Base-by-base conservation (phyloP, 1,139 yeast species). In the Tardiomyces blankii region DNA sequence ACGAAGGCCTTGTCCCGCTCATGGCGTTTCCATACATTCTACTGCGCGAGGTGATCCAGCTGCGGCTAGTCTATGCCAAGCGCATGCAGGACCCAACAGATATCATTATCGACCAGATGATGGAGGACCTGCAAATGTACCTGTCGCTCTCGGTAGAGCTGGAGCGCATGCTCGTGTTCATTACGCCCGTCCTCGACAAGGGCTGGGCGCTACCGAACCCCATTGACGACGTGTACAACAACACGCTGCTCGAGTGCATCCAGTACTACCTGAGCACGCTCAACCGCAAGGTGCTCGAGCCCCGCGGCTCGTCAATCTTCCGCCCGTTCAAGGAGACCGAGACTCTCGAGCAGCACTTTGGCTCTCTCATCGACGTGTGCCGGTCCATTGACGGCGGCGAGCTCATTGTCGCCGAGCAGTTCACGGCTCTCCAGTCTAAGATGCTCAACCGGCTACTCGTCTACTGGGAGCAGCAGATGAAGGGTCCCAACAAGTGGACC, bases 101-200 rank as follows among this genome's bases (percentile, higher is more conserved):
- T 77, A 84, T 88, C 89, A 86, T 89, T 82, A 86, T 91, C 53
- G 97, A 91, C 63, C 96, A 89, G 65, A 84, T 87, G 77, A 77
- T 91, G 53, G 91, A 80, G 42, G 96, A 88, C 62, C 82, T 89
- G 59, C 81, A 82, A 52, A 74, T 82, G 1, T 87, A 87, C 60
- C 76, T 89, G 45, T 74, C 78, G 41, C 70, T 88, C 42, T 72
- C 86, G 21, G 85, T 80, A 51, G 78, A 88, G 41, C 82, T 87
- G 60, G 78, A 77, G 51, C 82, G 84, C 1, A 74, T 80, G 46
- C 67, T 72, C 48, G 80, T 80, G 40, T 78, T 83, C 50, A 74
- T 84, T 45, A 73, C 76, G 27, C 87, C 94, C 1, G 54, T 63
- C 18, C 55, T 62, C 13, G 82, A 78, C 49, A 76, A 74, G 44